Conservation (phyloP, 768 basidiomycete genomes). For the Strobilomyces echinocephalus region DNA sequence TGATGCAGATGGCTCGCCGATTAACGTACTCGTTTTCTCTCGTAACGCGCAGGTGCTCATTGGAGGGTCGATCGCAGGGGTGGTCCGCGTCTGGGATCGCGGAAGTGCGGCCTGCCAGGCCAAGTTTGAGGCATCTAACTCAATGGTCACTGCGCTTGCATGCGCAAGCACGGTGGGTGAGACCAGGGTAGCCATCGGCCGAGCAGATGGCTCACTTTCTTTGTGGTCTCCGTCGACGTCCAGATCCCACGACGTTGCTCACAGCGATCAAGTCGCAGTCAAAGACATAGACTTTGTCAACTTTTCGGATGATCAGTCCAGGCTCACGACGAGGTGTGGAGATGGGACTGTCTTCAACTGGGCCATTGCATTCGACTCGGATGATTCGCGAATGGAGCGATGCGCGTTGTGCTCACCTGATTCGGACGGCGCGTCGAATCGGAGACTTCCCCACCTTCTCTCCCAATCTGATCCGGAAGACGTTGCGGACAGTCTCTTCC, state of each 20-base stretch:
- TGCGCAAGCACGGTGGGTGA: not conserved
- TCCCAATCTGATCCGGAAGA: constrained; percentile 9
- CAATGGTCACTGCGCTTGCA: constrained; percentile 17
- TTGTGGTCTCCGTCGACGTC: constrained; percentile 18
- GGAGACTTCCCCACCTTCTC: constrained; percentile 1
- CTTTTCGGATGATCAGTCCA: constrained; percentile 11
- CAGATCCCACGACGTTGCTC: constrained; percentile 5
- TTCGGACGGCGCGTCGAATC: not conserved
- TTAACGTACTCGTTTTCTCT: constrained; percentile 16
- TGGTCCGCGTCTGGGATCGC: constrained; percentile 20
- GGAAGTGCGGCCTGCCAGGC: constrained; percentile 11
- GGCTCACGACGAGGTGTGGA: constrained; percentile 8
- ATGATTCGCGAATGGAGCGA: not conserved
- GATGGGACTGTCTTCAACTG: constrained; percentile 10
- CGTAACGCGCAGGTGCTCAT: constrained; percentile 10
- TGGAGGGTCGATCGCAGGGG: constrained; percentile 13
- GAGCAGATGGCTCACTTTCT: constrained; percentile 16
- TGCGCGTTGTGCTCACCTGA: not conserved
- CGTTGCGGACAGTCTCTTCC: not conserved
- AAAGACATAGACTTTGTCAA: constrained; percentile 5
- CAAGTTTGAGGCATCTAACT: not conserved
- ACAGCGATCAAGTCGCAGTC: constrained; percentile 1
- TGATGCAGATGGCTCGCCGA: not conserved
- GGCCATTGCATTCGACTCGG: constrained; percentile 1
- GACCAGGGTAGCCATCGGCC: constrained; percentile 10